Conservation (phyloP, 768 basidiomycete genomes). For the Xerocomellus dryophilus region DNA sequence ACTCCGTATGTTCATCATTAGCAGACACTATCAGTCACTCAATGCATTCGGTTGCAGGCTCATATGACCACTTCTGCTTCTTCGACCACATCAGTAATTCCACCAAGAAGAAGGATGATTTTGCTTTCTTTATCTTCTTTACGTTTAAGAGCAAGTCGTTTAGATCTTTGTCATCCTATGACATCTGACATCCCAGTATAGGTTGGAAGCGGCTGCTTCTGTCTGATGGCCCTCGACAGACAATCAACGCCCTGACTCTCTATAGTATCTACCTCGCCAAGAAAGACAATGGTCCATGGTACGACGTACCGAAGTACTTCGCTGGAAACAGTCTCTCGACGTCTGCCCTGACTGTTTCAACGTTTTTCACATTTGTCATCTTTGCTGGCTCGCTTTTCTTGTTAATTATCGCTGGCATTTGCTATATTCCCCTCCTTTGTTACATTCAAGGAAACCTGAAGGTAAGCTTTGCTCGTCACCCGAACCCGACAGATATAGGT, state of each 20-base stretch:
- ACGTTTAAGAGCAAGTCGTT: conserved; percentile 86
- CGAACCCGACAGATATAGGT: neutral
- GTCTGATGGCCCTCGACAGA: conserved; percentile 95
- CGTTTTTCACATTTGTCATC: conserved; percentile 85
- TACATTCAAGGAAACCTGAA: conserved; percentile 98
- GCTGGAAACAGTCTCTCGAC: conserved; percentile 70
- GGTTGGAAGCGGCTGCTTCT: conserved; percentile 87
- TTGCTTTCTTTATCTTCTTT: conserved; percentile 99
- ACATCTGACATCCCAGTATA: conserved; percentile 25
- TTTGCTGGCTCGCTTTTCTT: conserved; percentile 82
- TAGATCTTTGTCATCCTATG: neutral
- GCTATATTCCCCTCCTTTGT: conserved; percentile 90
- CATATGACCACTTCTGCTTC: conserved; percentile 97
- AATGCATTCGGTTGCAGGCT: conserved; percentile 47
- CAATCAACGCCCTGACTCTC: conserved; percentile 95
- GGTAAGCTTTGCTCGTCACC: conserved; percentile 39
- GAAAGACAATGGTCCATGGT: conserved; percentile 52
- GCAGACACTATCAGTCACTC: neutral
- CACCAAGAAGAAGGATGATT: conserved; percentile 93
- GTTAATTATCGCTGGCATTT: conserved; percentile 78
- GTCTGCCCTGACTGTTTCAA: conserved; percentile 80
- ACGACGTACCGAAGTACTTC: conserved; percentile 77
- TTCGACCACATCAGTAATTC: conserved; percentile 96
- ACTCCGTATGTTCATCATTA: conserved; percentile 59
- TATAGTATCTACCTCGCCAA: conserved; percentile 82